A percentile compares a stretch with the other conserved stretches of the same genome.
Evolutionary conservation across 129 eudicot species (phyloP).

Genomic region (Pseudognaphalium luteoalbum): DNA sequence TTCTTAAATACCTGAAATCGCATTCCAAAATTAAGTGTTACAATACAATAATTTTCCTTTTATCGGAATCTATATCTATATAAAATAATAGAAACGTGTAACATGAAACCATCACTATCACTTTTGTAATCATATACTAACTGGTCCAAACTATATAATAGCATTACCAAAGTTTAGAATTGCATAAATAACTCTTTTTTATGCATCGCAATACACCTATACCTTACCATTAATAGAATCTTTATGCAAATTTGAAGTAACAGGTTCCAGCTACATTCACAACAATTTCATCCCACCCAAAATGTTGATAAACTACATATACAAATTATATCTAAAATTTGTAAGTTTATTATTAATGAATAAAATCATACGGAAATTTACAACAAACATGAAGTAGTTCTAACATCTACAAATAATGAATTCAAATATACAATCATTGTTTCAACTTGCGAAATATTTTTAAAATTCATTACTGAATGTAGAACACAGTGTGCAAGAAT

Average conservation of each 20-base stretch:
- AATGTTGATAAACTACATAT: background rate
- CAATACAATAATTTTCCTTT: background rate
- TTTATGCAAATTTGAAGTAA: background rate
- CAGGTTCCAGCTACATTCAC: conserved; percentile 11
- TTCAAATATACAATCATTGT: too few species aligned
- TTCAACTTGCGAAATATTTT: background rate
- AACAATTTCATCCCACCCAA: conserved; percentile 16
- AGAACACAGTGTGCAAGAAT: background rate
- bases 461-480: conserved; percentile 28
- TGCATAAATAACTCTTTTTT: background rate
- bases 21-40: background rate
- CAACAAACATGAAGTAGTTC: too few species aligned
- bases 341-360: too few species aligned
- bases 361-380: too few species aligned
- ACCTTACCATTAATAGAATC: background rate
- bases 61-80: background rate
- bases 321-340: background rate
- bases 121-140: background rate
- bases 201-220: background rate
- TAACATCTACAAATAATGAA: too few species aligned
- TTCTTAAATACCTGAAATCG: conserved; percentile 30
- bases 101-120: background rate
- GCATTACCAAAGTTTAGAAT: background rate
- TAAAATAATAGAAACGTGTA: background rate
- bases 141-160: background rate